These are phyloP conservation scores for Drosera capensis DNA, from an alignment of 148 eudicot species.

Conservation along the genomic window DNA sequence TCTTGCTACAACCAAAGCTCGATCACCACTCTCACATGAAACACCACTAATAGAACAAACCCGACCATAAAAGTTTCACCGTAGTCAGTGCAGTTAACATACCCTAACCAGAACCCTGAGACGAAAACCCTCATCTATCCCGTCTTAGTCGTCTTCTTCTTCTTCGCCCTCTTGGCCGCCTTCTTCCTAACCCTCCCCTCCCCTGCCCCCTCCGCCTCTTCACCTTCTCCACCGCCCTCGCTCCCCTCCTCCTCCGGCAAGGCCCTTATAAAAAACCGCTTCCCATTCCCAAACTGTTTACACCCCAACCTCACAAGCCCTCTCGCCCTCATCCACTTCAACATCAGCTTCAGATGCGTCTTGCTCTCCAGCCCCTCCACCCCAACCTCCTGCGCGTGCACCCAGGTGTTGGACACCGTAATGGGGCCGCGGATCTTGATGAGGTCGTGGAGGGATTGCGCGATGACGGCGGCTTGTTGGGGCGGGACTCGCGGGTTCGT, in stretches of 20 bases:
- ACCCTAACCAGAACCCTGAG: too few species aligned
- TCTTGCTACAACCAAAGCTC: too few species aligned
- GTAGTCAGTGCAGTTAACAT: too few species aligned
- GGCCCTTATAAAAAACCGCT: background rate
- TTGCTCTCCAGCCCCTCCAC: conserved; percentile 43
- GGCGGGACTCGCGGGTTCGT: conserved; percentile 19
- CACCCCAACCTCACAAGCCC: conserved; percentile 41
- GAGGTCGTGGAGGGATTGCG: conserved; percentile 16
- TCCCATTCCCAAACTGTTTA: conserved; percentile 36
- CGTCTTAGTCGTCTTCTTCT: too few species aligned
- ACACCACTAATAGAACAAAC: too few species aligned
- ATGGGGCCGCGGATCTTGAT: conserved; percentile 15
- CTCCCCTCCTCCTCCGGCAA: background rate
- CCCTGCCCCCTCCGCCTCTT: too few species aligned
- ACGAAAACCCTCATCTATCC: too few species aligned
- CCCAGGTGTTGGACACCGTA: conserved; percentile 14
- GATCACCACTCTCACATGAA: too few species aligned
- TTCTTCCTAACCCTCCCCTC: too few species aligned
- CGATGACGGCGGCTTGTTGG: conserved; percentile 18
- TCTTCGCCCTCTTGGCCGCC: too few species aligned
- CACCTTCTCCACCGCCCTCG: too few species aligned
- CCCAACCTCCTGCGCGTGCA: conserved; percentile 44
- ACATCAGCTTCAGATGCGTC: conserved; percentile 61
- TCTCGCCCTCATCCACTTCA: conserved; percentile 61
- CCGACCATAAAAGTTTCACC: too few species aligned